phyloP scores from a whole-genome alignment of 768 basidiomycete genomes.

The Lactarius psammicola region DNA sequence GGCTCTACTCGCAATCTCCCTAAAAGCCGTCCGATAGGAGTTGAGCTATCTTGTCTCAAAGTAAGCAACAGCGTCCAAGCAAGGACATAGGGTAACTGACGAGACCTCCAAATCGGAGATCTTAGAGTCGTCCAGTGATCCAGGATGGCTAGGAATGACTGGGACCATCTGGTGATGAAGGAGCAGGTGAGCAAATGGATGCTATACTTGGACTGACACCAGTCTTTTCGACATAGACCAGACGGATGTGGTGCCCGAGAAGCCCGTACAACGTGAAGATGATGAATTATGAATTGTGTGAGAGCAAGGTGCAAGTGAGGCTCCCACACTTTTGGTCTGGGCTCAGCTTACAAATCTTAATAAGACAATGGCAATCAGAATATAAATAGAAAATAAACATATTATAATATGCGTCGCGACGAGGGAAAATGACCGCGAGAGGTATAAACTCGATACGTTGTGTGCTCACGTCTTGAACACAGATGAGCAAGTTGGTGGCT shows the following conservation, averaged over 20 bases:
- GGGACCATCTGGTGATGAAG: background rate
- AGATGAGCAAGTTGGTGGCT: background rate
- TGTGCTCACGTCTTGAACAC: background rate
- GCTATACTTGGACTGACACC: background rate
- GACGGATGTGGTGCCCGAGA: background rate
- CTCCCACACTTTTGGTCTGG: background rate
- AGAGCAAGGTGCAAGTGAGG: background rate
- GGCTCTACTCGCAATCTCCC: background rate
- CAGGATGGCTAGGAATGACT: background rate
- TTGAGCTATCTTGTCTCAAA: background rate
- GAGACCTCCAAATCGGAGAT: background rate
- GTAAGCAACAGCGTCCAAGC: background rate
- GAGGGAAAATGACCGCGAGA: background rate
- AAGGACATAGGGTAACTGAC: background rate
- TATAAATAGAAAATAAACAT: too few relatives aligned
- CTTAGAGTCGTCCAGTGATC: background rate
- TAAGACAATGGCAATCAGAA: background rate
- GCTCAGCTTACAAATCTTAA: background rate
- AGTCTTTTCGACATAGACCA: background rate
- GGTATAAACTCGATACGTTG: background rate
- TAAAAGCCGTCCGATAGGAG: background rate
- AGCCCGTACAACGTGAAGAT: background rate
- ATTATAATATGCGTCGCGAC: background rate
- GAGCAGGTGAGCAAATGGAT: background rate
- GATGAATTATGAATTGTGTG: background rate